Conservation (phyloP, 106 monocot species). For the Dioscorea dumetorum region DNA sequence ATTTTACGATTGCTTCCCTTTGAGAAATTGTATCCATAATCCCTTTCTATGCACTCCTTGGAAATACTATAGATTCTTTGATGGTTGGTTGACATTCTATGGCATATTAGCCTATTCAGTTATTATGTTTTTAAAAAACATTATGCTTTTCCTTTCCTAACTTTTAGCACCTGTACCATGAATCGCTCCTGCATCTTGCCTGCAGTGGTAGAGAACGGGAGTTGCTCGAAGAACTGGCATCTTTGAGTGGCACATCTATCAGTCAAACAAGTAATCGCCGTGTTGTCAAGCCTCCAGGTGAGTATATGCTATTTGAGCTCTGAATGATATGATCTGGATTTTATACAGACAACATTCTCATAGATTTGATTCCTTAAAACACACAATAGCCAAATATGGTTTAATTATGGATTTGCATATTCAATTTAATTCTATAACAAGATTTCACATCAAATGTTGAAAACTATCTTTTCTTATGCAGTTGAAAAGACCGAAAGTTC, state of each 20-base stretch:
- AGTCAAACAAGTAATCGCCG: slow-evolving; percentile 11
- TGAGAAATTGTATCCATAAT: too few species aligned
- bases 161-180: too few species aligned
- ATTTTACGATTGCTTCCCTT: too few species aligned
- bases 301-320: background rate
- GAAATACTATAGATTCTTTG: too few species aligned
- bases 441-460: background rate
- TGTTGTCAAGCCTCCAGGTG: slow-evolving; percentile 32
- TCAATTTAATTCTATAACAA: too few species aligned
- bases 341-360: background rate
- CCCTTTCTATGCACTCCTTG: too few species aligned
- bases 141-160: too few species aligned
- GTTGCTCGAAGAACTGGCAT: slow-evolving; percentile 77
- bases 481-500: slow-evolving; percentile 20
- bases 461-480: slow-evolving; percentile 7
- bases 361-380: background rate
- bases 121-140: too few species aligned
- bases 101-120: too few species aligned
- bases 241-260: slow-evolving; percentile 27
- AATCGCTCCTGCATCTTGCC: background rate
- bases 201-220: slow-evolving; percentile 72
- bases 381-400: background rate
- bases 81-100: too few species aligned
- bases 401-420: background rate
- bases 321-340: background rate